Percentiles rank a stretch among this genome's conserved stretches.
phyloP scores from a whole-genome alignment of 768 basidiomycete genomes.

The Boletus pseudo-olivaceus region DNA sequence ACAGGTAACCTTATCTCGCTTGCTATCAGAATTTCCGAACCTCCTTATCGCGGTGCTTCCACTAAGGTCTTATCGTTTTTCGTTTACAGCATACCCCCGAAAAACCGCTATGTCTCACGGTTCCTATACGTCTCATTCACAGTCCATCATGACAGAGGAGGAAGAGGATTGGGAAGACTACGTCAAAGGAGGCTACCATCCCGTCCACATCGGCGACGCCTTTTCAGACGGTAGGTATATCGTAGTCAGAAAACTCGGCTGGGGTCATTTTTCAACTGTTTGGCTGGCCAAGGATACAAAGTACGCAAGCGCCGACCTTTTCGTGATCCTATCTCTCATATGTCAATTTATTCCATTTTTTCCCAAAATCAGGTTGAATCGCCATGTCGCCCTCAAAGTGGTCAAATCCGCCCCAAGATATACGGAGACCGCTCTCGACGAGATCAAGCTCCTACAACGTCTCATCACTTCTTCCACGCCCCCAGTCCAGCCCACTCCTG shows the following conservation, averaged over 20 bases:
- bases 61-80: constrained; percentile 30
- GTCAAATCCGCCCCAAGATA: constrained; percentile 97
- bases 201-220: constrained; percentile 91
- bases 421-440: constrained; percentile 97
- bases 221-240: constrained; percentile 86
- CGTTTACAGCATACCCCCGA: constrained; percentile 34
- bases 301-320: constrained; percentile 40
- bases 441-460: constrained; percentile 96
- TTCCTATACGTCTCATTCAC: constrained; percentile 68
- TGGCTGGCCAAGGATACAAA: constrained; percentile 85
- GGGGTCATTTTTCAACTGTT: constrained; percentile 93
- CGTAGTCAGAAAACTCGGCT: constrained; percentile 93
- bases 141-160: constrained; percentile 83
- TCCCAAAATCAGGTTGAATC: constrained; percentile 63
- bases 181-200: constrained; percentile 79
- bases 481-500: constrained; percentile 43
- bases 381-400: constrained; percentile 98
- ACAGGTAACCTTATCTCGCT: constrained; percentile 26
- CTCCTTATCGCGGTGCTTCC: constrained; percentile 30
- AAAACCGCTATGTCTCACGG: constrained; percentile 60
- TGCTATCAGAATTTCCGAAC: constrained; percentile 22
- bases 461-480: constrained; percentile 81
- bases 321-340: not conserved
- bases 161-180: constrained; percentile 94
- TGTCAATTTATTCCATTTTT: constrained; percentile 13